Conservation (phyloP, 2,329 filamentous ascomycete genomes). For the Penicillium sp. region DNA sequence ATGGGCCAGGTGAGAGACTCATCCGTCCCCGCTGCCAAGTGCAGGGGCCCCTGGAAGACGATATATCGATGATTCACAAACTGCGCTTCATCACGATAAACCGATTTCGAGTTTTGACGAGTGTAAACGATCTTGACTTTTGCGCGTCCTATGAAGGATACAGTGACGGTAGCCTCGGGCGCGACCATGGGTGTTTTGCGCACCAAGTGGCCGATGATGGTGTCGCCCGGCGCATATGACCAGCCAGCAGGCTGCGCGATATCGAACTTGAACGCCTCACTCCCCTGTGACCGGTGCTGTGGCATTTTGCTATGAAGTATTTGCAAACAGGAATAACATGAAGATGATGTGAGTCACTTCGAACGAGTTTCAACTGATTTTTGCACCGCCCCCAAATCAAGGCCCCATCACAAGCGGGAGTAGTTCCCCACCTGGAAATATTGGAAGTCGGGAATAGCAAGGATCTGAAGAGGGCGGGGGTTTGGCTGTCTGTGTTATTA, state of each 20-base stretch:
- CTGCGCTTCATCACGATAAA: constrained; percentile 1
- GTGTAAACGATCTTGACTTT: not conserved
- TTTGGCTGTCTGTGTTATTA: no score
- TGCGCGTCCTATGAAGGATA: not conserved
- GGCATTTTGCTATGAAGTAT: not conserved
- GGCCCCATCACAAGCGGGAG: not conserved
- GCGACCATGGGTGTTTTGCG: constrained; percentile 1
- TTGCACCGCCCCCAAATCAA: not conserved
- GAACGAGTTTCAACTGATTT: no score
- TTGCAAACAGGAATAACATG: no score
- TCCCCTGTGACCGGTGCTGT: not conserved
- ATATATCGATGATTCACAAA: not conserved
- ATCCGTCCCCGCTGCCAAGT: not conserved
- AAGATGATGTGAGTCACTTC: no score
- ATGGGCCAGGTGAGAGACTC: not conserved
- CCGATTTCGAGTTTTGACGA: not conserved
- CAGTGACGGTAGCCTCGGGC: not conserved
- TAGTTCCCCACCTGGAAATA: no score
- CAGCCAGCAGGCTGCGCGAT: constrained; percentile 1
- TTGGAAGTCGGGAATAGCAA: no score
- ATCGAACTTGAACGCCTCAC: not conserved
- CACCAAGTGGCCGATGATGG: constrained; percentile 4
- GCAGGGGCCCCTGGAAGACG: not conserved
- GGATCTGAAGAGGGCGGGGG: no score
- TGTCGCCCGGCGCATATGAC: constrained; percentile 2